Conservation (phyloP, 2,329 filamentous ascomycete genomes). For the Fusarium sp. region DNA sequence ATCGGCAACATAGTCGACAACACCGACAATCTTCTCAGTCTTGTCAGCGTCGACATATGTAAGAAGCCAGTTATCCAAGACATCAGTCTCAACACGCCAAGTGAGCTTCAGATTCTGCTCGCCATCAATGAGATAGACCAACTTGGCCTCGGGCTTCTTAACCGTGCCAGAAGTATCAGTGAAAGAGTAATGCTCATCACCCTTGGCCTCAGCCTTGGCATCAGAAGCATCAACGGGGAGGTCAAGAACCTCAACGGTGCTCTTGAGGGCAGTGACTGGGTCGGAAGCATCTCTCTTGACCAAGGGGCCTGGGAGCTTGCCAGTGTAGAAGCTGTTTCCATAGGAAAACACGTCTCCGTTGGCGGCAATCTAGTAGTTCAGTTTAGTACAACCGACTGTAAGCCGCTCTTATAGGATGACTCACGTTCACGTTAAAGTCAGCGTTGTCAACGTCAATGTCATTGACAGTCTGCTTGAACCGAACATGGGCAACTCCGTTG, state of each 20-base stretch:
- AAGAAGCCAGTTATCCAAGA: constrained; percentile 64
- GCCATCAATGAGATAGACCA: constrained; percentile 62
- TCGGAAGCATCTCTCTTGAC: constrained; percentile 53
- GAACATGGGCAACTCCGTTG: constrained; percentile 64
- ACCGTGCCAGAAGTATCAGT: constrained; percentile 58
- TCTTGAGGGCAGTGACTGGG: constrained; percentile 55
- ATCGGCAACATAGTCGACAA: constrained; percentile 65
- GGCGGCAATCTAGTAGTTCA: constrained; percentile 50
- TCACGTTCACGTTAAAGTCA: constrained; percentile 67
- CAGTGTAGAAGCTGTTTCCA: constrained; percentile 58
- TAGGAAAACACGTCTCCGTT: constrained; percentile 66
- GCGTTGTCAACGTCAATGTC: constrained; percentile 67
- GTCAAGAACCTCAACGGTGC: constrained; percentile 47
- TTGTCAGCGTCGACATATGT: constrained; percentile 63
- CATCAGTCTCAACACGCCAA: constrained; percentile 67
- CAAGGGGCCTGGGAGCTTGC: constrained; percentile 52
- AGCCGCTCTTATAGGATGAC: too few relatives aligned
- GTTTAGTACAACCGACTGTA: neutral
- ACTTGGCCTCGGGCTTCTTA: constrained; percentile 61
- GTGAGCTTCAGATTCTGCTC: constrained; percentile 58
- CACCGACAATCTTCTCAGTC: constrained; percentile 58
- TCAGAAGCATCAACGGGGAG: constrained; percentile 44
- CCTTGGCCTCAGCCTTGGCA: constrained; percentile 42
- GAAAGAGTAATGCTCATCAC: constrained; percentile 51
- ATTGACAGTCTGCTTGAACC: constrained; percentile 66